Conservation (phyloP, 1,139 yeast species). For the Kluyveromyces sp. region DNA sequence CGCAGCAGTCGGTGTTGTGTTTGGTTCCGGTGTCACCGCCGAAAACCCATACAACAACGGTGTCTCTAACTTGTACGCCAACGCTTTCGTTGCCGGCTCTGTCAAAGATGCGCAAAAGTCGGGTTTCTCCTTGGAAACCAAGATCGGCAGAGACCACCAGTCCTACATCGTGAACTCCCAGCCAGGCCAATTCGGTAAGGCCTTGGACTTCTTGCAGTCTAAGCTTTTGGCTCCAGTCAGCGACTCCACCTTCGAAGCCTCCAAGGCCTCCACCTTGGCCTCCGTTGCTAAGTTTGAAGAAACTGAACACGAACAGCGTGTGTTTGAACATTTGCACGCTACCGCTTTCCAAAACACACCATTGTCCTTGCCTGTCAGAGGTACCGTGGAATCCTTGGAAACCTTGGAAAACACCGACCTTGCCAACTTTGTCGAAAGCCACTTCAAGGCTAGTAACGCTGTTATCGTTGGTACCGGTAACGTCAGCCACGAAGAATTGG, state of each 20-base stretch:
- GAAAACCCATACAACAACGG: slow-evolving; percentile 79
- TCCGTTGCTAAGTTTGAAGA: slow-evolving; percentile 38
- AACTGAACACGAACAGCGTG: slow-evolving; percentile 36
- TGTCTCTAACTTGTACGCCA: slow-evolving; percentile 58
- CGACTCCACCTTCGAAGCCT: slow-evolving; percentile 23
- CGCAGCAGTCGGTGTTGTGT: slow-evolving; percentile 60
- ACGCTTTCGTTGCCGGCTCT: slow-evolving; percentile 38
- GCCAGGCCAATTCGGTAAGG: slow-evolving; percentile 45
- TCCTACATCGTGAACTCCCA: slow-evolving; percentile 45
- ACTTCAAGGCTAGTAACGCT: slow-evolving; percentile 55
- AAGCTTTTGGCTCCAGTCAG: slow-evolving; percentile 30
- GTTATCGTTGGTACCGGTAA: slow-evolving; percentile 73
- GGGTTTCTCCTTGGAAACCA: slow-evolving; percentile 43
- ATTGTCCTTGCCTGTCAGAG: slow-evolving; percentile 64
- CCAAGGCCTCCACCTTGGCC: slow-evolving; percentile 34
- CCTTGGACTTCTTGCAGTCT: slow-evolving; percentile 31
- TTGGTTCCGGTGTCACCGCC: slow-evolving; percentile 70
- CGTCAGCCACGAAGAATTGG: slow-evolving; percentile 59
- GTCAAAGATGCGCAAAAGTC: slow-evolving; percentile 33
- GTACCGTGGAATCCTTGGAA: slow-evolving; percentile 58
- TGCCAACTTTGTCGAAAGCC: slow-evolving; percentile 46
- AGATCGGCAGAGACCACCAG: slow-evolving; percentile 47
- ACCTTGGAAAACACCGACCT: slow-evolving; percentile 56
- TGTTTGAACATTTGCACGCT: slow-evolving; percentile 66
- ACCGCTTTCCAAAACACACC: slow-evolving; percentile 84